These are phyloP conservation scores for Coemansia sp. DNA, from an alignment of 192 early-diverging fungal species.

Conservation along the genomic window DNA sequence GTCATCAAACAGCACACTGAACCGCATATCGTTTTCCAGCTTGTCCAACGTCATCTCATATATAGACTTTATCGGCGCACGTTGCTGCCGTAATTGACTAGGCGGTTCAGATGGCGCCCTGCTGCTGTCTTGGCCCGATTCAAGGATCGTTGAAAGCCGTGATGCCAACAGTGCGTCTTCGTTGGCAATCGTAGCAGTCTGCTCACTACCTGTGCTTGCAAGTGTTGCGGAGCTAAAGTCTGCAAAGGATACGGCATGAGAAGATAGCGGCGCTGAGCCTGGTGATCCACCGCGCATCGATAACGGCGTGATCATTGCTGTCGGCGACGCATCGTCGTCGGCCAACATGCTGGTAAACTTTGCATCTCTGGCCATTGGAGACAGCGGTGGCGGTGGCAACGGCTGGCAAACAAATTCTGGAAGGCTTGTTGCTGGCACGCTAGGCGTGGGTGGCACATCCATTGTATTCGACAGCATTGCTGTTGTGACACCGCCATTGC, in stretches of 20 bases:
- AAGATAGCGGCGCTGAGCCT: slow-evolving; percentile 24
- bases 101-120: background rate
- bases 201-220: background rate
- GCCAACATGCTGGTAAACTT: background rate
- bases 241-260: background rate
- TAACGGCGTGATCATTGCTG: slow-evolving; percentile 30
- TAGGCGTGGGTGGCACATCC: slow-evolving; percentile 1
- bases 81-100: slow-evolving; percentile 3
- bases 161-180: slow-evolving; percentile 11
- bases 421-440: slow-evolving; percentile 16
- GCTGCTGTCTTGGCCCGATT: slow-evolving; percentile 19
- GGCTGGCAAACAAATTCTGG: slow-evolving; percentile 44
- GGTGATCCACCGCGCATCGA: slow-evolving; percentile 23
- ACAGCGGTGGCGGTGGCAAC: slow-evolving; percentile 30
- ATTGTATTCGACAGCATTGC: background rate
- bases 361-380: slow-evolving; percentile 7
- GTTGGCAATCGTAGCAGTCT: background rate
- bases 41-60: slow-evolving; percentile 52
- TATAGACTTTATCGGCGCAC: slow-evolving; percentile 25
- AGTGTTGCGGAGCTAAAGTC: background rate
- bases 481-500: background rate
- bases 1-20: slow-evolving; percentile 43
- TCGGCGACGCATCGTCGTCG: background rate
- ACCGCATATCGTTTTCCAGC: slow-evolving; percentile 44
- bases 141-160: slow-evolving; percentile 45